Evolutionary conservation across 1,139 yeast species (phyloP), one percentile per base, ranked within the genome.

Genomic region (Williopsis jadinii): DNA sequence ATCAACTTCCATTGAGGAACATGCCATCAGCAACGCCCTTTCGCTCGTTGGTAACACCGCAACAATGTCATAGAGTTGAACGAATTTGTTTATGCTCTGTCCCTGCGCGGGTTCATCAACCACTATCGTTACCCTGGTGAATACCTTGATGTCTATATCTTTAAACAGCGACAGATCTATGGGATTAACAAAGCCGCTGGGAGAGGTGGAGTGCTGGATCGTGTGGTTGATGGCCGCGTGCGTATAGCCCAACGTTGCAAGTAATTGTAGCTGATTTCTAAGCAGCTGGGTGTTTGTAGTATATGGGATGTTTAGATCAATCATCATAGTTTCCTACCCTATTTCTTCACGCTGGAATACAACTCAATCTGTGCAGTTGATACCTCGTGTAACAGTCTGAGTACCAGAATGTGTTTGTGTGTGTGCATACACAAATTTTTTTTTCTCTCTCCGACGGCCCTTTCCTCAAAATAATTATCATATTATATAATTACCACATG

Each of bases 241-340:
- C 1, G 83, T 74, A 55, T 85, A 85, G 6, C 90, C 92, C 6
- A 87, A 64, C 29, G 71, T 63, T 50, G 75, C 73, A 30, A 78
- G 62, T n/a, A 81, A 77, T n/a, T 70, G 58, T 8, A 84, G 60
- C 9, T 76, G 70, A 39, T 70, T 68, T 49, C 71, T 71, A 38
- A 83, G 56, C 1, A 78, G 73, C 28, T 62, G 60, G 11, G 63
- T 51, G 3, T 62, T 51, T 41, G 70, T 75, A 1, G 96, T 95
- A 92, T 95, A 88, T 15, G 80, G 78, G 5, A 88, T 80, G 58
- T 88, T 88, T 48, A 88, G 68, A 63, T 88, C 97, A 49, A 77
- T 81, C 47, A 71, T 66, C 37, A 35, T 35, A 19, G 24, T 6
- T 6, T 19, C 24, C 24, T 19, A 19, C 6, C 24, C 24, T 19